A percentile compares a stretch with the other conserved stretches of the same genome.
Evolutionary conservation across 2,329 filamentous ascomycete species (phyloP).

Genomic region (Fusarium incarnatum): DNA sequence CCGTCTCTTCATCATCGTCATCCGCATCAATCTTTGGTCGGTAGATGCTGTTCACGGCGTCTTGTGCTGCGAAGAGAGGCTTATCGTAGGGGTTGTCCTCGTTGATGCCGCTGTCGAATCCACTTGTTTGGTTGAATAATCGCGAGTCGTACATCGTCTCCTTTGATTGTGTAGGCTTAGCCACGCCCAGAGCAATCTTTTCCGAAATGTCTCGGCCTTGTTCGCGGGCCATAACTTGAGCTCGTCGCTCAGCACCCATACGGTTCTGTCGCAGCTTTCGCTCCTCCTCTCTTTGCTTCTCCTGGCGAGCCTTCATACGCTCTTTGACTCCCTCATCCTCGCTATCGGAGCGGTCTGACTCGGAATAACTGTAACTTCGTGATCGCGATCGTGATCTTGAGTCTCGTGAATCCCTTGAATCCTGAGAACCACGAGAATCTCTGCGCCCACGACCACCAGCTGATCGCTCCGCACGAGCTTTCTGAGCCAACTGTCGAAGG

Average conservation of each 20-base stretch:
- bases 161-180: slow-evolving; percentile 90
- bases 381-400: slow-evolving; percentile 56
- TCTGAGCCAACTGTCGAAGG: slow-evolving; percentile 86
- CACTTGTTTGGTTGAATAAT: slow-evolving; percentile 92
- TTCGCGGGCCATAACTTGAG: slow-evolving; percentile 93
- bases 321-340: slow-evolving; percentile 80
- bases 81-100: slow-evolving; percentile 99
- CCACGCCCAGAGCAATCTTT: slow-evolving; percentile 92
- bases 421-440: slow-evolving; percentile 53
- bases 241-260: slow-evolving; percentile 92
- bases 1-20: slow-evolving; percentile 82
- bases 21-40: slow-evolving; percentile 80
- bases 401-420: slow-evolving; percentile 55
- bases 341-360: slow-evolving; percentile 61
- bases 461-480: slow-evolving; percentile 85
- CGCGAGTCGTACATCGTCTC: slow-evolving; percentile 98
- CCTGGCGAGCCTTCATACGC: slow-evolving; percentile 80
- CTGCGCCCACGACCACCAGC: slow-evolving; percentile 60
- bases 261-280: slow-evolving; percentile 90
- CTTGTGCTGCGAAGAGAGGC: slow-evolving; percentile 93
- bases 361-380: slow-evolving; percentile 64
- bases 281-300: slow-evolving; percentile 84
- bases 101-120: slow-evolving; percentile 93
- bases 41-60: slow-evolving; percentile 95
- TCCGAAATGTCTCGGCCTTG: slow-evolving; percentile 97